Evolutionary conservation across 1,284 basidiomycete genomes (phyloP).

Genomic region (Kalmanozyma brasiliensis): DNA sequence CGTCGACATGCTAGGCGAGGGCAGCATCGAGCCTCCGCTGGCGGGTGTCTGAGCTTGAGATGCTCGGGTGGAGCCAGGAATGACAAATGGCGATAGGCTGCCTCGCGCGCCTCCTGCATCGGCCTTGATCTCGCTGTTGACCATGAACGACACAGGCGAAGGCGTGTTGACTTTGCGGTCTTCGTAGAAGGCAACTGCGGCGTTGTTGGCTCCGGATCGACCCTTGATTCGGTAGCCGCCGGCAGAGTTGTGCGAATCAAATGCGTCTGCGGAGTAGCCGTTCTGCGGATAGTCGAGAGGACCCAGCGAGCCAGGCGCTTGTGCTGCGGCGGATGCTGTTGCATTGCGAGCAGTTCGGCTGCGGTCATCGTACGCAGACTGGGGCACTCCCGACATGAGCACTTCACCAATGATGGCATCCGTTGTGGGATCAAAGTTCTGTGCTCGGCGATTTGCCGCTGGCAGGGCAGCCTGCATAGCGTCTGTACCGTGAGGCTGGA

Average conservation of each 20-base stretch:
- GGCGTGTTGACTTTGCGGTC: conserved; percentile 43
- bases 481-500: conserved; percentile 24
- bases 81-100: conserved; percentile 33
- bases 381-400: conserved; percentile 28
- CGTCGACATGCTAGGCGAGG: conserved; percentile 51
- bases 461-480: conserved; percentile 14
- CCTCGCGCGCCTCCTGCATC: conserved; percentile 23
- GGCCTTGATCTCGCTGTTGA: conserved; percentile 59
- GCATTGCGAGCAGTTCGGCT: conserved; percentile 24
- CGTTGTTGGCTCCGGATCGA: conserved; percentile 41
- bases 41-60: conserved; percentile 45
- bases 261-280: conserved; percentile 28
- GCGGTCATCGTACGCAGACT: conserved; percentile 29
- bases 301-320: conserved; percentile 36
- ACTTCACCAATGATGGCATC: conserved; percentile 49
- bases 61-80: conserved; percentile 29
- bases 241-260: conserved; percentile 17
- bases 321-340: conserved; percentile 3
- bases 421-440: conserved; percentile 29
- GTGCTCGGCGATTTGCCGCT: conserved; percentile 5
- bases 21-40: conserved; percentile 44
- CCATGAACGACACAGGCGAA: conserved; percentile 63
- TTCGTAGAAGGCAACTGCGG: conserved; percentile 51
- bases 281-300: conserved; percentile 43
- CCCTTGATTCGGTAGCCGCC: conserved; percentile 30